These are phyloP conservation scores for Candida wancherniae DNA, from an alignment of 805 yeast species.

Conservation along the genomic window DNA sequence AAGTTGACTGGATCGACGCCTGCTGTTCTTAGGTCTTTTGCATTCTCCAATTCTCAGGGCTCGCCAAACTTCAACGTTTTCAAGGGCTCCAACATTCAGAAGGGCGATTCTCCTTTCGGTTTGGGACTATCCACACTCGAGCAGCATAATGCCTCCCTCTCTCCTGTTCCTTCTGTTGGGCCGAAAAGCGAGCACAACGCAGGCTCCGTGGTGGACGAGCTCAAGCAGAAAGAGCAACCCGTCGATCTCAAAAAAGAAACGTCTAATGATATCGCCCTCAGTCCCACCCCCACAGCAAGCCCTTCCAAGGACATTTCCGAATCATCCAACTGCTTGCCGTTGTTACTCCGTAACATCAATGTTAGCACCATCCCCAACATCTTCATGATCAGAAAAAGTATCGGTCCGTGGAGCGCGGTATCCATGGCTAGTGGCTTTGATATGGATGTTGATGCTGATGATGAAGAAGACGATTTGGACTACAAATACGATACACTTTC, in stretches of 20 bases:
- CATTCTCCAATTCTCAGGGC: too few species aligned
- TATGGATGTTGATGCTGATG: conserved; percentile 33
- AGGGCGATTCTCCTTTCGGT: conserved; percentile 7
- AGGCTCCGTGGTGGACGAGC: too few species aligned
- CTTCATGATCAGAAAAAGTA: conserved; percentile 37
- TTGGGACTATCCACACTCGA: conserved; percentile 4
- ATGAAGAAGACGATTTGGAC: conserved; percentile 32
- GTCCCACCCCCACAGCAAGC: conserved; percentile 5
- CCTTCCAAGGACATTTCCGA: conserved; percentile 18
- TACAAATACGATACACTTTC: conserved; percentile 27
- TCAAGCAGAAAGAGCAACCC: too few species aligned
- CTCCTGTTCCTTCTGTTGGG: too few species aligned
- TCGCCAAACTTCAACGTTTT: too few species aligned
- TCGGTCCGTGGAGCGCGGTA: conserved; percentile 10
- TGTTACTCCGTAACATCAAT: conserved; percentile 61
- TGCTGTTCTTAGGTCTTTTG: too few species aligned
- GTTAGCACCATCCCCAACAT: conserved; percentile 55
- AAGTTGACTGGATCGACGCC: too few species aligned
- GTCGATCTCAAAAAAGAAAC: too few species aligned
- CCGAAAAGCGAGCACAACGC: too few species aligned
- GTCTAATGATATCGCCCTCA: too few species aligned
- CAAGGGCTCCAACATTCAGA: too few species aligned
- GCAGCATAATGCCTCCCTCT: not conserved
- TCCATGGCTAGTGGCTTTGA: conserved; percentile 23
- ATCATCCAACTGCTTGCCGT: conserved; percentile 60